Evolutionary conservation across 441 rosid genomes (phyloP).

Genomic region (Bocquillonia castaneifolia): DNA sequence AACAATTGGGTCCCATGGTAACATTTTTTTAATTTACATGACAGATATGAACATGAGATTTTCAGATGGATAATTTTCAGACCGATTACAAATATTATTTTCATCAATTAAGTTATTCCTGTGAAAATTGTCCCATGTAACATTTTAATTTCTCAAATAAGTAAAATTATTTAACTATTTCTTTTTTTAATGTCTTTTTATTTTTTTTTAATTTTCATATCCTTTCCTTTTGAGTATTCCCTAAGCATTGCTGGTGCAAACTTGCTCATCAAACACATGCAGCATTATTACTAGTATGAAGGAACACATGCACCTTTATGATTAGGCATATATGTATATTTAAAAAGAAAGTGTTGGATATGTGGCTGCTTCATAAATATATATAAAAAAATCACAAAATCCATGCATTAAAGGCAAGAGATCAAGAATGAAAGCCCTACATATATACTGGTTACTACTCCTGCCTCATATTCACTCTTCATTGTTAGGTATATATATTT

Average conservation of each 20-base stretch:
- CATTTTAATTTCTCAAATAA: not conserved
- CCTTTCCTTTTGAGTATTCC: slow-evolving; percentile 26
- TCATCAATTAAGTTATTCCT: too few species aligned
- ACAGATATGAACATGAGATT: too few species aligned
- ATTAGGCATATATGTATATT: slow-evolving; percentile 9
- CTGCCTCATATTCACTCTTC: not conserved
- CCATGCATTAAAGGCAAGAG: slow-evolving; percentile 5
- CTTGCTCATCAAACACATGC: slow-evolving; percentile 29
- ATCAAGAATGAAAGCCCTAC: not conserved
- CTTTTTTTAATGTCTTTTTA: not conserved
- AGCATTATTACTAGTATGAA: slow-evolving; percentile 25
- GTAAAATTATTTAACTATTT: not conserved
- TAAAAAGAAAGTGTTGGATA: not conserved
- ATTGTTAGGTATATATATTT: not conserved
- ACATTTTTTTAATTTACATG: not conserved
- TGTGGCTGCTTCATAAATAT: not conserved
- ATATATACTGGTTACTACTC: not conserved
- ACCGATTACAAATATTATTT: too few species aligned
- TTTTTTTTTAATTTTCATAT: not conserved
- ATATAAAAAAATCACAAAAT: not conserved
- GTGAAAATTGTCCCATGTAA: too few species aligned
- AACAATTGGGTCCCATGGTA: slow-evolving; percentile 15
- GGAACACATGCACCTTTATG: slow-evolving; percentile 26
- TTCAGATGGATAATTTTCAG: too few species aligned
- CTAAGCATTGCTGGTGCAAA: slow-evolving; percentile 38